Conservation (phyloP, 139 green algal genomes). For the Micractinium sp. region DNA sequence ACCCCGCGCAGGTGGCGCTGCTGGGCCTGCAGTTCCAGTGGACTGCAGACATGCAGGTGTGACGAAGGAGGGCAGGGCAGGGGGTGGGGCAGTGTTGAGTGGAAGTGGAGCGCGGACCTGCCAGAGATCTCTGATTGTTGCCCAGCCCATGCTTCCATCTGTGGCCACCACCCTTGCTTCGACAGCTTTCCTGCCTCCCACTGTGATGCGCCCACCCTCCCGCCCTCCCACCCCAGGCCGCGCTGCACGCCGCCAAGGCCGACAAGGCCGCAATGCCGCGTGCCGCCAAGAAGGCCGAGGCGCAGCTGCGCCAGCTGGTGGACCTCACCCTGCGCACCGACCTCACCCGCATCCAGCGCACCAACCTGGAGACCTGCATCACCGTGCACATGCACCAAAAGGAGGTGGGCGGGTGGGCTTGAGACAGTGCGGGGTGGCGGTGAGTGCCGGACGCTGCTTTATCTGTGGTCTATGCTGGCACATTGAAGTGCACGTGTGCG, state of each 20-base stretch:
- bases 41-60: slow-evolving; percentile 90
- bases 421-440: not conserved
- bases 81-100: not conserved
- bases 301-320: slow-evolving; percentile 84
- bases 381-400: slow-evolving; percentile 98
- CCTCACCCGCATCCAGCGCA: slow-evolving; percentile 85
- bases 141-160: not conserved
- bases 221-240: slow-evolving; percentile 2
- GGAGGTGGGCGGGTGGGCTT: slow-evolving; percentile 70
- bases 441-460: no score
- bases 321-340: slow-evolving; percentile 82
- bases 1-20: slow-evolving; percentile 89
- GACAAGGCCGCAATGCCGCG: slow-evolving; percentile 91
- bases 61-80: not conserved
- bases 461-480: no score
- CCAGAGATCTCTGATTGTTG: no score
- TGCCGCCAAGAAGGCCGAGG: slow-evolving; percentile 89
- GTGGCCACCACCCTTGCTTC: not conserved
- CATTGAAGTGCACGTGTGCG: no score
- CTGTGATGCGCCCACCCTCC: not conserved
- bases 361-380: slow-evolving; percentile 96
- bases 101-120: not conserved
- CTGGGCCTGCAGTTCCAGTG: slow-evolving; percentile 96
- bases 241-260: slow-evolving; percentile 62
- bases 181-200: not conserved